A percentile compares a stretch with the other conserved stretches of the same genome.
These are phyloP conservation scores for Coniochaeta sp. DNA, from an alignment of 2,329 filamentous ascomycete species.

Conservation along the genomic window DNA sequence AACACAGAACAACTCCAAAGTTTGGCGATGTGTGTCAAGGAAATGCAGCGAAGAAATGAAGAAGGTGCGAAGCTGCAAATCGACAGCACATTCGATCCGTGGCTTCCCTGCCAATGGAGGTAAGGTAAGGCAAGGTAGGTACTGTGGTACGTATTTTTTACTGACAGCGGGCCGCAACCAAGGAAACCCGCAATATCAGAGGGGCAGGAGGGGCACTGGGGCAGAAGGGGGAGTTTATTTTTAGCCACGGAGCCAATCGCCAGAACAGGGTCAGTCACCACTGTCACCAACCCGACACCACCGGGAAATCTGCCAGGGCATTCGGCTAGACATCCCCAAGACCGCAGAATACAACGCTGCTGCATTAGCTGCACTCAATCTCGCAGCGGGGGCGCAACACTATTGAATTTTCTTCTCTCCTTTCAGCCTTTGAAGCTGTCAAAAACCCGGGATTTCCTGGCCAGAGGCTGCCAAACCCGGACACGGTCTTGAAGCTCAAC, in stretches of 20 bases:
- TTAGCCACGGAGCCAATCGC: background rate
- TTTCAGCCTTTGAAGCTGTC: too few relatives aligned
- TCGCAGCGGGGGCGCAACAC: background rate
- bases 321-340: background rate
- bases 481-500: background rate
- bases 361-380: background rate
- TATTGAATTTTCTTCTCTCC: slow-evolving; percentile 1
- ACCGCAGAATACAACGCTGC: slow-evolving; percentile 6
- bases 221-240: too few relatives aligned
- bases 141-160: too few relatives aligned
- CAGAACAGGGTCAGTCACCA: background rate
- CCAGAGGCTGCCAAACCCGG: background rate
- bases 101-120: too few relatives aligned
- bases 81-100: too few relatives aligned
- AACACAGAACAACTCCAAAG: too few relatives aligned
- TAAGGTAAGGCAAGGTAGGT: too few relatives aligned
- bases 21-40: too few relatives aligned
- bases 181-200: background rate
- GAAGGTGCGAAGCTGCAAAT: too few relatives aligned
- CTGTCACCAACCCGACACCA: background rate
- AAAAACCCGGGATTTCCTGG: background rate
- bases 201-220: too few relatives aligned
- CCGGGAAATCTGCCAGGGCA: too few relatives aligned
- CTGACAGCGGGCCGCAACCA: background rate
- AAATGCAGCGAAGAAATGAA: too few relatives aligned